Percentiles rank a stretch among this genome's conserved stretches.
Evolutionary conservation across 352 stramenopile species (phyloP).

Genomic region (Pythium aquatile): DNA sequence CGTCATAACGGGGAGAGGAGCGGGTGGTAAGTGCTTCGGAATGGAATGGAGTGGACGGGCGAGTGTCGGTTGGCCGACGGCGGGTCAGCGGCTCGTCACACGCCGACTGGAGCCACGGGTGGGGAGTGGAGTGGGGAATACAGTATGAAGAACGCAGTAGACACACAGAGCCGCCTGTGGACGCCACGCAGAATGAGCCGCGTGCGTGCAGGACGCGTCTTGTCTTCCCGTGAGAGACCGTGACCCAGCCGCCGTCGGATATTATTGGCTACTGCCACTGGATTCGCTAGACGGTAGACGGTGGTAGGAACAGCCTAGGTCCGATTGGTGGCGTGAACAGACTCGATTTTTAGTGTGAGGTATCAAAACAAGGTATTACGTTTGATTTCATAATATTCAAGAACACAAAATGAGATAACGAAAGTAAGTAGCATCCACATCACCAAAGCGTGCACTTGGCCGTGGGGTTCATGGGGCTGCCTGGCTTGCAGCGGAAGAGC

Average conservation of each 20-base stretch:
- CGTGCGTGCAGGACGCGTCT: background rate
- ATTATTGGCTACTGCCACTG: constrained; percentile 16
- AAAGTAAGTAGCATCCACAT: background rate
- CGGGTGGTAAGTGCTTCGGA: background rate
- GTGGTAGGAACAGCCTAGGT: background rate
- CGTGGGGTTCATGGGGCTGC: constrained; percentile 12
- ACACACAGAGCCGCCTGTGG: background rate
- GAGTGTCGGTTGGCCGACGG: background rate
- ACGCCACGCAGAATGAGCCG: background rate
- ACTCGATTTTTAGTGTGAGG: constrained; percentile 3
- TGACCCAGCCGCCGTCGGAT: constrained; percentile 23
- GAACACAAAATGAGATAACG: no score
- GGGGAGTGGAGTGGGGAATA: background rate
- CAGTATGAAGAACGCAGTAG: background rate
- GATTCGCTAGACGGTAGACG: background rate
- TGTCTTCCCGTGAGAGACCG: background rate
- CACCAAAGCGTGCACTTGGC: constrained; percentile 16
- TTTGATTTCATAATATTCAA: no score
- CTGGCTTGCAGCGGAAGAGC: constrained; percentile 45
- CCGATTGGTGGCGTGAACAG: constrained; percentile 6
- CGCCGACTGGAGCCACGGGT: background rate
- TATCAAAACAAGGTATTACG: background rate
- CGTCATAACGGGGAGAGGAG: background rate
- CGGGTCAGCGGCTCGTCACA: background rate
- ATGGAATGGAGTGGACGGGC: background rate